phyloP scores from a whole-genome alignment of 2,329 filamentous ascomycete genomes.

The Verticillium albo-atrum region DNA sequence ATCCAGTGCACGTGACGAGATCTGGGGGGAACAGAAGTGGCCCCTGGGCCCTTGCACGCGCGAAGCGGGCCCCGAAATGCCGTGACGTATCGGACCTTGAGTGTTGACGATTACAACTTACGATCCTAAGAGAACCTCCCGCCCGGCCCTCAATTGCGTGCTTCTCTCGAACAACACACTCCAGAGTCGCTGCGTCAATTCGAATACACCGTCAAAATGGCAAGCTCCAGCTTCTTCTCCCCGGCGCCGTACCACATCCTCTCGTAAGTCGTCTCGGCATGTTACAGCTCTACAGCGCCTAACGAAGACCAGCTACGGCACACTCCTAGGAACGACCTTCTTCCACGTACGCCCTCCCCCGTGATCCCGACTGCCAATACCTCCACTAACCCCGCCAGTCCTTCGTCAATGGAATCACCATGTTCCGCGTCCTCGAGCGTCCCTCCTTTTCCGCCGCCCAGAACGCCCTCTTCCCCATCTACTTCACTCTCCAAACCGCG shows the following conservation, averaged over 20 bases:
- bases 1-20: too few species aligned
- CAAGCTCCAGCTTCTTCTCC: constrained; percentile 51
- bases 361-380: not conserved
- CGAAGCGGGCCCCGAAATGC: not conserved
- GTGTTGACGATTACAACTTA: not conserved
- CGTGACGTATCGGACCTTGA: not conserved
- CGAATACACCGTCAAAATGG: constrained; percentile 31
- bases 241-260: constrained; percentile 73
- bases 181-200: not conserved
- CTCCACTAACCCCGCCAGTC: constrained; percentile 42
- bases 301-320: constrained; percentile 64
- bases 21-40: too few species aligned
- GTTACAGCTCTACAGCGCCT: constrained; percentile 2
- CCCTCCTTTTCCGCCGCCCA: constrained; percentile 80
- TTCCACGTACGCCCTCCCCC: constrained; percentile 61
- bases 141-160: not conserved
- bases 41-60: too few species aligned
- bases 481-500: constrained; percentile 79
- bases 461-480: constrained; percentile 76
- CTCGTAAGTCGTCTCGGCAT: constrained; percentile 44
- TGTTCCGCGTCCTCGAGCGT: constrained; percentile 72
- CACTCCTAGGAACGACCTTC: constrained; percentile 78
- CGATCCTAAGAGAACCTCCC: not conserved
- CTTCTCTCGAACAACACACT: not conserved
- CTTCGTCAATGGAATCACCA: constrained; percentile 70